Percentiles rank a stretch among this genome's conserved stretches.
Conservation (phyloP, 129 eudicot species). For the Pulicaria dysenterica region DNA sequence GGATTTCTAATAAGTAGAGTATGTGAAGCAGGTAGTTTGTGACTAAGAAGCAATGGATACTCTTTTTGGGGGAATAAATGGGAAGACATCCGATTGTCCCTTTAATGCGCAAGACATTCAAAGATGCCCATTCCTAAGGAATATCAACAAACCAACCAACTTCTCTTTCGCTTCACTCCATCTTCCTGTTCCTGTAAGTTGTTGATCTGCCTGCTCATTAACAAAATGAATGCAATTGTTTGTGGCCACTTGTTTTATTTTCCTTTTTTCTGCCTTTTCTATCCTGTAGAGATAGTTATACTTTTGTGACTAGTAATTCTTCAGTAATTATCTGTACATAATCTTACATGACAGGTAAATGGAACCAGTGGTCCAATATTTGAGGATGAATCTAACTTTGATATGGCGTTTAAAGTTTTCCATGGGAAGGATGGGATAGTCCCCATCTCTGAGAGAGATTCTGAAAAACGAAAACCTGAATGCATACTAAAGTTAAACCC, state of each 20-base stretch:
- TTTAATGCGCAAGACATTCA: constrained; percentile 52
- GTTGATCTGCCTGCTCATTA: not conserved
- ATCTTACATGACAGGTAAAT: constrained; percentile 37
- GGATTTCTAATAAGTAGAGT: not conserved
- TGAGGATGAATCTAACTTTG: constrained; percentile 80
- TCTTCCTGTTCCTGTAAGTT: constrained; percentile 59
- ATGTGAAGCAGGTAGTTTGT: constrained; percentile 33
- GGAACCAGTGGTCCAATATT: constrained; percentile 80
- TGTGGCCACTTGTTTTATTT: not conserved
- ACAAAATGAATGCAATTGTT: not conserved
- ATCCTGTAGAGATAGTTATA: no score
- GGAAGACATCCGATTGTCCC: constrained; percentile 43
- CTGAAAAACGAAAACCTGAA: constrained; percentile 25
- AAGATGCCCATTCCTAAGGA: constrained; percentile 78
- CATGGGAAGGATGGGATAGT: constrained; percentile 83
- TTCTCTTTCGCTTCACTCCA: constrained; percentile 50
- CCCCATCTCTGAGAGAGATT: constrained; percentile 56
- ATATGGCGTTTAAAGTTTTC: constrained; percentile 67
- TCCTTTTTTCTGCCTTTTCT: no score
- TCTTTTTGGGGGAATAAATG: constrained; percentile 44
- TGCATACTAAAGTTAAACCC: constrained; percentile 58
- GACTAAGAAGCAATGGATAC: constrained; percentile 49
- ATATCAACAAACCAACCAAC: constrained; percentile 61
- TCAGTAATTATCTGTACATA: not conserved
- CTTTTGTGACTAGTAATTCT: not conserved